phyloP scores from a whole-genome alignment of 768 basidiomycete species.

The Amanita fuliginea region DNA sequence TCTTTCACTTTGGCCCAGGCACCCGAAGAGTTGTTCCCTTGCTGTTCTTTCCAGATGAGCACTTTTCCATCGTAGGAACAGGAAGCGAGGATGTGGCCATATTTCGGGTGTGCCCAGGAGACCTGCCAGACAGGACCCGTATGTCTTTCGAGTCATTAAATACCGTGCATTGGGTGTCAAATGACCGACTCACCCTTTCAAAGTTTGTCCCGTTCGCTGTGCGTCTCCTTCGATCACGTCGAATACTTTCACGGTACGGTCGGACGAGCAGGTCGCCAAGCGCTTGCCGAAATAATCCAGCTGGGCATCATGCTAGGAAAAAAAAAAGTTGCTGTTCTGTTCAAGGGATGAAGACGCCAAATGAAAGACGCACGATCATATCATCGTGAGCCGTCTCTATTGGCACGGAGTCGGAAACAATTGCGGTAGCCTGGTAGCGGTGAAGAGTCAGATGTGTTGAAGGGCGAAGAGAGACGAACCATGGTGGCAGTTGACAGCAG shows the following conservation, averaged over 20 bases:
- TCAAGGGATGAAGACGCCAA: too few relatives aligned
- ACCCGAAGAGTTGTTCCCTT: conserved; percentile 34
- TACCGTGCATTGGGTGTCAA: neutral
- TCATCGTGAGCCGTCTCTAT: conserved; percentile 97
- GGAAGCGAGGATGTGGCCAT: conserved; percentile 93
- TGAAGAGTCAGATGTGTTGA: neutral
- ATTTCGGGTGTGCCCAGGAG: conserved; percentile 97
- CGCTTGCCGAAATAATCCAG: conserved; percentile 97
- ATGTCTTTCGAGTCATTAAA: conserved; percentile 42
- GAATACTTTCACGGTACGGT: conserved; percentile 91
- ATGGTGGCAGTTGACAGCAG: neutral
- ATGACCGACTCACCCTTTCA: conserved; percentile 55
- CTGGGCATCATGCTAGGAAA: conserved; percentile 78
- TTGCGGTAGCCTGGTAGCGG: conserved; percentile 31
- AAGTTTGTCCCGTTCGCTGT: conserved; percentile 59
- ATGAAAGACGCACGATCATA: conserved; percentile 92
- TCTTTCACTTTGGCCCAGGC: conserved; percentile 95
- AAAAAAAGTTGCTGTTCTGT: too few relatives aligned
- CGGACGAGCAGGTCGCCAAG: conserved; percentile 93
- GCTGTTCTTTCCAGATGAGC: conserved; percentile 95
- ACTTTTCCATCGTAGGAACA: conserved; percentile 98
- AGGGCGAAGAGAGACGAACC: neutral
- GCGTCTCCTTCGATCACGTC: conserved; percentile 87
- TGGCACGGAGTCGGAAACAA: conserved; percentile 58
- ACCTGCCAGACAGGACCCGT: conserved; percentile 98